Percentiles rank a stretch among this genome's conserved stretches.
Evolutionary conservation across 2,329 filamentous ascomycete genomes (phyloP).

Genomic region (Sordariomycetes sp.): DNA sequence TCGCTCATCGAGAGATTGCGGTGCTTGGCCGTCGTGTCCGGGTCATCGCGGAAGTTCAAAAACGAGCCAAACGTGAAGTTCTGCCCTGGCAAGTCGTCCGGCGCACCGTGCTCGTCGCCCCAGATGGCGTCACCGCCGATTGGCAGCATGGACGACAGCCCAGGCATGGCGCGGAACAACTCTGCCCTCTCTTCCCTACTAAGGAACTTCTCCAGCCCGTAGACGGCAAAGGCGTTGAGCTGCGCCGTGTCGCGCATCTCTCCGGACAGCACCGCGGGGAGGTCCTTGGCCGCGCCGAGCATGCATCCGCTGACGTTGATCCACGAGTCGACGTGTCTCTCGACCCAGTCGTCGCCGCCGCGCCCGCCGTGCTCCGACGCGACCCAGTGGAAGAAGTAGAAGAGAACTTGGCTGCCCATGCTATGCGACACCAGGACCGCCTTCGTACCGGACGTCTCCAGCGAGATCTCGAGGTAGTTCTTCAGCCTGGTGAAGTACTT

Average conservation of each 20-base stretch:
- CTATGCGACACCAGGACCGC: constrained; percentile 83
- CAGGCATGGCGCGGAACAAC: constrained; percentile 93
- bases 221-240: constrained; percentile 90
- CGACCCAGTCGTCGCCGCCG: constrained; percentile 81
- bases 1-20: constrained; percentile 70
- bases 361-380: constrained; percentile 65
- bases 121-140: constrained; percentile 91
- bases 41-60: constrained; percentile 63
- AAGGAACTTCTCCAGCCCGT: constrained; percentile 91
- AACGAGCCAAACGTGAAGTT: constrained; percentile 65
- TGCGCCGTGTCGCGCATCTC: constrained; percentile 99
- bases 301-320: constrained; percentile 98
- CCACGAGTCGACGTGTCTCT: constrained; percentile 82
- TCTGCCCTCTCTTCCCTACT: constrained; percentile 83
- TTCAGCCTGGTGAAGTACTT: constrained; percentile 91
- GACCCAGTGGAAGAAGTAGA: constrained; percentile 73
- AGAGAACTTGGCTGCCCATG: constrained; percentile 93
- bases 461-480: constrained; percentile 75
- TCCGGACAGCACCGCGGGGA: constrained; percentile 82
- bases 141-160: constrained; percentile 90
- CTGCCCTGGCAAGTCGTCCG: constrained; percentile 70
- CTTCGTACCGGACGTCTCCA: constrained; percentile 62
- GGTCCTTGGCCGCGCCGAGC: constrained; percentile 84
- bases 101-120: constrained; percentile 79
- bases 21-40: constrained; percentile 49